Conservation (phyloP, 768 basidiomycete genomes). For the Plicaturopsis crispa region DNA sequence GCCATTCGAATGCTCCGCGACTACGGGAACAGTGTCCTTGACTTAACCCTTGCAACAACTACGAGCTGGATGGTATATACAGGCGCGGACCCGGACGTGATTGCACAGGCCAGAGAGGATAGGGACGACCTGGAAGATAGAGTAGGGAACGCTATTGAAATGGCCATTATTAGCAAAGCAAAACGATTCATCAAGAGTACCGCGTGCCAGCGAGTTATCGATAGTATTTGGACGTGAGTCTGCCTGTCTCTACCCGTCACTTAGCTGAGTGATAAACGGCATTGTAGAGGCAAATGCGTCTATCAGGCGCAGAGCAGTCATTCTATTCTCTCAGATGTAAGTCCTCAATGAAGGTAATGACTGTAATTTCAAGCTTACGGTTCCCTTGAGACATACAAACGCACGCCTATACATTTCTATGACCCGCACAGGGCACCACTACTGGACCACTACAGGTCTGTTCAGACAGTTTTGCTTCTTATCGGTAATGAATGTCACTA, state of each 20-base stretch:
- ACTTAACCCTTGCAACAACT: constrained; percentile 63
- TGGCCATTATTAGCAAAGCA: constrained; percentile 83
- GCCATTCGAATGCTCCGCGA: constrained; percentile 75
- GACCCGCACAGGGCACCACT: constrained; percentile 90
- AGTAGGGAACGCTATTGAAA: constrained; percentile 88
- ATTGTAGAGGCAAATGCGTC: constrained; percentile 81
- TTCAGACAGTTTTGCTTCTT: constrained; percentile 1
- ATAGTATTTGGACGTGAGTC: constrained; percentile 69
- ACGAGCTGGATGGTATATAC: constrained; percentile 78
- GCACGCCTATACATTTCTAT: constrained; percentile 87
- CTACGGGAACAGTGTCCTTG: constrained; percentile 60
- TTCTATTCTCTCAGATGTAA: constrained; percentile 83
- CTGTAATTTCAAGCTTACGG: background rate
- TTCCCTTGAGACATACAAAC: constrained; percentile 77
- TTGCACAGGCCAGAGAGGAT: constrained; percentile 54
- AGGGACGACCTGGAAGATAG: constrained; percentile 70
- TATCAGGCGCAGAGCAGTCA: constrained; percentile 86
- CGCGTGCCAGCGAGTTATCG: constrained; percentile 86
- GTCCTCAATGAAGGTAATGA: too few species aligned
- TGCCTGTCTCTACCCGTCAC: constrained; percentile 1
- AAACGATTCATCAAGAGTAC: constrained; percentile 87
- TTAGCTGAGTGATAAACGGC: too few species aligned
- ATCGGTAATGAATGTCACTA: constrained; percentile 3
- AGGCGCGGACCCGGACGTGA: constrained; percentile 56
- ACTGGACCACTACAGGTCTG: constrained; percentile 91